These are phyloP conservation scores for Penicillium simplicissimum DNA, from an alignment of 495 filamentous ascomycete species.

Conservation along the genomic window DNA sequence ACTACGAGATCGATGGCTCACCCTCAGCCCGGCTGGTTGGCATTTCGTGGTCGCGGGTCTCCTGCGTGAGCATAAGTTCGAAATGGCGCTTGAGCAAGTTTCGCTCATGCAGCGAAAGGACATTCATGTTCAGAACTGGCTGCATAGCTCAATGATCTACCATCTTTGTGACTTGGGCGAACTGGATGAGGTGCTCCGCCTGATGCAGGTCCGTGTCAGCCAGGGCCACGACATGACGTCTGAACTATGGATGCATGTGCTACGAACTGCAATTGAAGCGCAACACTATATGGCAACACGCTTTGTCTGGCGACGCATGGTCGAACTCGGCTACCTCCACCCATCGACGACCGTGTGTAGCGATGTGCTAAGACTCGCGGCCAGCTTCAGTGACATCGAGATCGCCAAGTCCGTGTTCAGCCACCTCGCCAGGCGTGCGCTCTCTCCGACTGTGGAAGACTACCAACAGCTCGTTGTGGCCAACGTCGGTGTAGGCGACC, in stretches of 20 bases:
- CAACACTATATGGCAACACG: constrained; percentile 55
- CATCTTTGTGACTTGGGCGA: constrained; percentile 68
- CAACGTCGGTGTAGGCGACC: constrained; percentile 57
- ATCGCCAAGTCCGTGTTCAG: constrained; percentile 50
- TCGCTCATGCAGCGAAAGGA: constrained; percentile 62
- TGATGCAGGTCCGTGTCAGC: constrained; percentile 58
- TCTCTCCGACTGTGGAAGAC: constrained; percentile 59
- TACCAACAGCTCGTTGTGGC: constrained; percentile 75
- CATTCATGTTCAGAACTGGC: constrained; percentile 62
- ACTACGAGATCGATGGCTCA: constrained; percentile 65
- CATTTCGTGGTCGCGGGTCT: constrained; percentile 71
- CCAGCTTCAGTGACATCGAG: constrained; percentile 60
- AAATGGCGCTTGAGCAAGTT: constrained; percentile 75
- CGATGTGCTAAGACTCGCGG: constrained; percentile 68
- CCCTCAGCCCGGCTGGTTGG: constrained; percentile 61
- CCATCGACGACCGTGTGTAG: constrained; percentile 65
- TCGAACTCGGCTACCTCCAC: constrained; percentile 58
- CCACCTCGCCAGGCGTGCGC: constrained; percentile 47
- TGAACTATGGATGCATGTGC: constrained; percentile 64
- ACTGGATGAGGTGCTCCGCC: constrained; percentile 68
- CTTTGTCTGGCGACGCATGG: constrained; percentile 63
- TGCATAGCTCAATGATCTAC: constrained; percentile 73
- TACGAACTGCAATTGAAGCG: constrained; percentile 63
- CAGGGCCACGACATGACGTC: constrained; percentile 48
- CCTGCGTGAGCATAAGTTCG: constrained; percentile 76